Evolutionary conservation across 2,329 filamentous ascomycete genomes (phyloP).

Genomic region (Nigrospora oryzae): DNA sequence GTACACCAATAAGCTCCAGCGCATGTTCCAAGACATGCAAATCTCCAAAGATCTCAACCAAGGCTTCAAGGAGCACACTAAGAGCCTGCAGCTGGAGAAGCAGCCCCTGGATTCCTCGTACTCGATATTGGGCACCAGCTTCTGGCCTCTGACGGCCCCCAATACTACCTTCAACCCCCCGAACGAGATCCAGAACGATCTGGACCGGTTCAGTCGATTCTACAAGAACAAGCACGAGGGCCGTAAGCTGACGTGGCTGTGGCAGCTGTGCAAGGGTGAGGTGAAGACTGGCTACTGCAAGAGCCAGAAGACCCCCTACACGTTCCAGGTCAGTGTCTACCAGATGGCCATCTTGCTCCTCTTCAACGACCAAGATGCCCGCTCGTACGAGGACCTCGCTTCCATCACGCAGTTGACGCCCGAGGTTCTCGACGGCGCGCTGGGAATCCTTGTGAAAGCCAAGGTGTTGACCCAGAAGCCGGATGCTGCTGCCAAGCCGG

Average conservation of each 20-base stretch:
- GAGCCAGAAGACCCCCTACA: conserved; percentile 82
- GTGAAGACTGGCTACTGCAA: conserved; percentile 91
- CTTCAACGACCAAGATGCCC: conserved; percentile 84
- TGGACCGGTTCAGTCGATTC: conserved; percentile 82
- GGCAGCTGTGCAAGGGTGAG: conserved; percentile 97
- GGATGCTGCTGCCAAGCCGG: conserved; percentile 65
- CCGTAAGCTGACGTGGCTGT: conserved; percentile 94
- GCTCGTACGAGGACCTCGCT: conserved; percentile 82
- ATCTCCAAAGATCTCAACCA: conserved; percentile 95
- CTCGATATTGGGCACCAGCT: conserved; percentile 88
- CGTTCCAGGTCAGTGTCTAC: conserved; percentile 94
- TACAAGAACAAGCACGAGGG: conserved; percentile 97
- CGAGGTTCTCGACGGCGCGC: conserved; percentile 79
- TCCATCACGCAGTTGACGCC: conserved; percentile 70
- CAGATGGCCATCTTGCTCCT: conserved; percentile 94
- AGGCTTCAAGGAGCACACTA: conserved; percentile 72
- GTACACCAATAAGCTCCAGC: conserved; percentile 98
- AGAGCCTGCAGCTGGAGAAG: conserved; percentile 58
- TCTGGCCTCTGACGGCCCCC: conserved; percentile 88
- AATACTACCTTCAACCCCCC: conserved; percentile 85
- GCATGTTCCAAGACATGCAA: conserved; percentile 99
- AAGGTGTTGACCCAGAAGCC: conserved; percentile 73
- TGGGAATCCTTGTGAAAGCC: conserved; percentile 84
- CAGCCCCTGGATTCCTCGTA: conserved; percentile 76
- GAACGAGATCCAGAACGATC: conserved; percentile 73